These are phyloP conservation scores for Monosporascus sp. DNA, from an alignment of 2,329 filamentous ascomycete genomes.

Conservation along the genomic window DNA sequence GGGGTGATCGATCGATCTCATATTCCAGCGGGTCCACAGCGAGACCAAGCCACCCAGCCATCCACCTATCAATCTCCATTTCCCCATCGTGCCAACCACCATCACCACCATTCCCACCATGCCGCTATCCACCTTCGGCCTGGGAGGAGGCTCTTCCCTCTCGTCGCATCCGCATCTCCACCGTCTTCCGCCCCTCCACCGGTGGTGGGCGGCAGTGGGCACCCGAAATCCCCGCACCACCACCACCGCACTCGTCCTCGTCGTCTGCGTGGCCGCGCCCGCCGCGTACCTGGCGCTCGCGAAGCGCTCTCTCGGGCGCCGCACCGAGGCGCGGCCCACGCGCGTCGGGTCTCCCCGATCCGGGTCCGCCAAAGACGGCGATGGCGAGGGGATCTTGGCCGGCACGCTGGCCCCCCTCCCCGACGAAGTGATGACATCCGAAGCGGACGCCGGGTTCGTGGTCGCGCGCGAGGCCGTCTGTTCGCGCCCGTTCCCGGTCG, in stretches of 20 bases:
- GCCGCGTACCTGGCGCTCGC: constrained; percentile 9
- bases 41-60: too few relatives aligned
- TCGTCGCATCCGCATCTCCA: background rate
- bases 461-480: constrained; percentile 15
- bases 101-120: too few relatives aligned
- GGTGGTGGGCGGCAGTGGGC: background rate
- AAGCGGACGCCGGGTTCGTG: constrained; percentile 1
- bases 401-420: constrained; percentile 1
- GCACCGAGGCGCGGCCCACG: constrained; percentile 4
- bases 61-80: too few relatives aligned
- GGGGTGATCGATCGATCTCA: too few relatives aligned
- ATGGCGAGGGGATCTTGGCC: constrained; percentile 3
- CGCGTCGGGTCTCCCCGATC: constrained; percentile 6
- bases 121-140: too few relatives aligned
- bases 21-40: too few relatives aligned
- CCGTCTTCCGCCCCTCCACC: background rate
- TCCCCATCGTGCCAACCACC: too few relatives aligned
- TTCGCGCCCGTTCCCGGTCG: constrained; percentile 8
- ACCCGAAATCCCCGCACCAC: background rate
- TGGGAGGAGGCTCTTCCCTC: too few relatives aligned
- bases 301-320: constrained; percentile 5
- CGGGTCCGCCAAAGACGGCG: background rate
- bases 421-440: background rate
- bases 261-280: constrained; percentile 10
- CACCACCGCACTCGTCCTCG: constrained; percentile 7